Evolutionary conservation across 306 rosid genomes (phyloP).

Genomic region (Acacia confusa): DNA sequence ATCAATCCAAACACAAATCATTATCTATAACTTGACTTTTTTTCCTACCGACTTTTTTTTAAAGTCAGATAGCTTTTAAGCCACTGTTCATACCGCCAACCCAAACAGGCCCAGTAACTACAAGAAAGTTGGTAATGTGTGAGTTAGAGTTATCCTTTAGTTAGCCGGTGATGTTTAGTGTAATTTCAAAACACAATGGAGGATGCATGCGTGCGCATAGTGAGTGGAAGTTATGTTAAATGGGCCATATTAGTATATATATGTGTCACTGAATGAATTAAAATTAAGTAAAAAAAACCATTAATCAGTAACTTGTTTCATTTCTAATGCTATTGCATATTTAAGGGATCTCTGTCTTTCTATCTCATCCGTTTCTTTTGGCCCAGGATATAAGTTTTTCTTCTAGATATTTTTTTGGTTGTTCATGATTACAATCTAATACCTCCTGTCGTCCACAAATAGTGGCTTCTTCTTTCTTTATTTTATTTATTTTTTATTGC

Average conservation of each 20-base stretch:
- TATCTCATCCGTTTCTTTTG: not conserved
- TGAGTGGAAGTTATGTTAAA: not conserved
- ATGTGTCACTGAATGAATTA: not conserved
- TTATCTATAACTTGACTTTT: no score
- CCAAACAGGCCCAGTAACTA: no score
- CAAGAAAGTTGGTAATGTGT: not conserved
- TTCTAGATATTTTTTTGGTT: not conserved
- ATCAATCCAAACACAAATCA: no score
- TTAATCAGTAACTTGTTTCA: not conserved
- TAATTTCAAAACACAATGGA: not conserved
- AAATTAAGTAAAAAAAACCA: not conserved
- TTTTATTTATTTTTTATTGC: not conserved
- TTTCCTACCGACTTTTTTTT: no score
- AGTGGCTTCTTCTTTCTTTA: not conserved
- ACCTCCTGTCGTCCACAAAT: not conserved
- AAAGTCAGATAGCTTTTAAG: no score
- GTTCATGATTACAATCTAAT: not conserved
- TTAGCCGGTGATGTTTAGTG: not conserved
- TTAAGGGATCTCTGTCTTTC: not conserved
- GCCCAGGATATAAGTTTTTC: not conserved
- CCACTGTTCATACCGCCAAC: no score
- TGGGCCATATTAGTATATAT: not conserved
- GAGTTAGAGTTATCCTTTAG: not conserved
- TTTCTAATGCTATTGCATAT: not conserved
- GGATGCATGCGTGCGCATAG: not conserved